Conservation (phyloP, 2,329 filamentous ascomycete species). For the Aspergillus flavus region DNA sequence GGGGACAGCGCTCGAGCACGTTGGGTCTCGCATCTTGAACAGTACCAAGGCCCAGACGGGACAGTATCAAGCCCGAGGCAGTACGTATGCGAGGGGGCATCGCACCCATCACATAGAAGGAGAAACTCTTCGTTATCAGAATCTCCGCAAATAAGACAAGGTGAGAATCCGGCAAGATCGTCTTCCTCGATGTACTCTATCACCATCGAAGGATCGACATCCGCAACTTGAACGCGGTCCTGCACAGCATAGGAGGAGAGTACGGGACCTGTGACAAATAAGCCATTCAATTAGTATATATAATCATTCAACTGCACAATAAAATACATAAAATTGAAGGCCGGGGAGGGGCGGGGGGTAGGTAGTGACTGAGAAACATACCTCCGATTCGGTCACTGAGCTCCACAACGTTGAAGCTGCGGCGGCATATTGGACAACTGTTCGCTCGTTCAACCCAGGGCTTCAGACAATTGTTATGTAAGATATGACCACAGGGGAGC, state of each 20-base stretch:
- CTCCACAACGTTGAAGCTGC: slow-evolving; percentile 86
- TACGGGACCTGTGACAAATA: slow-evolving; percentile 50
- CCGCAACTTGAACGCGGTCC: slow-evolving; percentile 71
- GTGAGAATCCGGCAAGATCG: slow-evolving; percentile 63
- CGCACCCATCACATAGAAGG: slow-evolving; percentile 88
- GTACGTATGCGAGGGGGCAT: slow-evolving; percentile 86
- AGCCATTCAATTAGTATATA: slow-evolving; percentile 8
- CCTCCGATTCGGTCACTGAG: slow-evolving; percentile 79
- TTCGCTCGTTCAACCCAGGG: slow-evolving; percentile 97
- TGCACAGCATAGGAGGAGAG: slow-evolving; percentile 60
- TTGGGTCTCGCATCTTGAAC: slow-evolving; percentile 71
- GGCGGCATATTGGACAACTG: slow-evolving; percentile 95
- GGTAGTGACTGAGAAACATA: slow-evolving; percentile 50
- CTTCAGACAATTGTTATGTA: slow-evolving; percentile 89
- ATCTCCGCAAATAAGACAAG: slow-evolving; percentile 82
- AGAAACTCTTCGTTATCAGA: slow-evolving; percentile 81
- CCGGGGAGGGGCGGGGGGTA: no score
- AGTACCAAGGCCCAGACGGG: slow-evolving; percentile 84
- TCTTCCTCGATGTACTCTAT: slow-evolving; percentile 69
- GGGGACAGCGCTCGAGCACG: slow-evolving; percentile 43
- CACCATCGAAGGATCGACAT: slow-evolving; percentile 73
- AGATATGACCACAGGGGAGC: slow-evolving; percentile 80
- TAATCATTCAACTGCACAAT: neutral
- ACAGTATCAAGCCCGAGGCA: slow-evolving; percentile 82
- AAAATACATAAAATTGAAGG: neutral